Evolutionary conservation across 129 eudicot genomes (phyloP).

Genomic region (Artemisia annua): DNA sequence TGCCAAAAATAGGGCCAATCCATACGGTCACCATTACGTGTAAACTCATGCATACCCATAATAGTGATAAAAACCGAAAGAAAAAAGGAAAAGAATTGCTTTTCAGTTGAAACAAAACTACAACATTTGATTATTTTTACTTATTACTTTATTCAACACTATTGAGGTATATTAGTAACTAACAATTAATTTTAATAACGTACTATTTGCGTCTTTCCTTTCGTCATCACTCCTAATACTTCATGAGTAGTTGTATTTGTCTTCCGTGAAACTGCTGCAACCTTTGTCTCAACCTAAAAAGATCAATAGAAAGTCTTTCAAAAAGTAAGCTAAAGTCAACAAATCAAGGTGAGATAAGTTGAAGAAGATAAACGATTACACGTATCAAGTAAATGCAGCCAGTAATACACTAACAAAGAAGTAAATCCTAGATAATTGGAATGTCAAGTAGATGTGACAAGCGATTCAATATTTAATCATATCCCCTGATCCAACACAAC

Average conservation of each 20-base stretch:
- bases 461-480: not conserved
- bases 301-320: not conserved
- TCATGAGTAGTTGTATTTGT: slow-evolving; percentile 90
- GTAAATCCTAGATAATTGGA: not conserved
- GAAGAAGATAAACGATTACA: not conserved
- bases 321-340: not conserved
- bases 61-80: not conserved
- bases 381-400: not conserved
- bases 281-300: slow-evolving; percentile 82
- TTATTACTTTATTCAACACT: not conserved
- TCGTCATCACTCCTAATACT: slow-evolving; percentile 90
- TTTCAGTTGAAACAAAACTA: not conserved
- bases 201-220: slow-evolving; percentile 91
- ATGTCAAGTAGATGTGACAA: not conserved
- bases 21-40: not conserved
- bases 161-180: not conserved
- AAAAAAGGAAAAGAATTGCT: not conserved
- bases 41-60: not conserved
- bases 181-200: slow-evolving; percentile 21
- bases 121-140: not conserved
- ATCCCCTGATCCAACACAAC: not conserved
- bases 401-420: not conserved
- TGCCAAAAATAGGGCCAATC: not conserved
- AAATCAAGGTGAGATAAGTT: not conserved
- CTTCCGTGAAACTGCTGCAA: slow-evolving; percentile 95